Percentiles rank a stretch among this genome's conserved stretches.
These are phyloP conservation scores for Geranium incanum DNA, from an alignment of 441 rosid genomes.

Conservation along the genomic window DNA sequence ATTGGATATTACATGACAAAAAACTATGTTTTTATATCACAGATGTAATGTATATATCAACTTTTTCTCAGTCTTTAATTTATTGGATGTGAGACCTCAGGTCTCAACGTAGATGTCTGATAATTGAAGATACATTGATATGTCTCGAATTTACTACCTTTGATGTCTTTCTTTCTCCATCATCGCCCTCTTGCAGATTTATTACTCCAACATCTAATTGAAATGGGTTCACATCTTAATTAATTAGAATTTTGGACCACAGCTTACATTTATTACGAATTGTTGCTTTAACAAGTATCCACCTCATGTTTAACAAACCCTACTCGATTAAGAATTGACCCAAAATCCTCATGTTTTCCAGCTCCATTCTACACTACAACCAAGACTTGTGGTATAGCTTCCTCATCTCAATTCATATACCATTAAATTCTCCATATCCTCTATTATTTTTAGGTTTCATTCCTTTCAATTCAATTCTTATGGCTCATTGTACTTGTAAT, in stretches of 20 bases:
- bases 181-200: background rate
- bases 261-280: background rate
- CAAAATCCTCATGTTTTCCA: background rate
- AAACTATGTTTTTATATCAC: too few relatives aligned
- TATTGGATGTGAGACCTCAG: too few relatives aligned
- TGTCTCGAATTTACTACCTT: too few relatives aligned
- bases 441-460: background rate
- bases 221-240: conserved; percentile 1
- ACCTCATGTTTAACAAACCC: background rate
- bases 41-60: too few relatives aligned
- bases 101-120: too few relatives aligned
- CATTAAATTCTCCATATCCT: background rate
- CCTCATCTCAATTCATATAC: too few relatives aligned
- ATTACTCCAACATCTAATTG: background rate
- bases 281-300: background rate
- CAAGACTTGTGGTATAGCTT: conserved; percentile 22
- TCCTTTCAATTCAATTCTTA: background rate
- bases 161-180: too few relatives aligned
- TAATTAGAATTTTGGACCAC: background rate
- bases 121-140: too few relatives aligned
- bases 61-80: too few relatives aligned
- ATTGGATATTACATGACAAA: too few relatives aligned
- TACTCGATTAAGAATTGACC: background rate
- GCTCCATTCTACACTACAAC: conserved; percentile 14
- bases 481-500: background rate